Evolutionary conservation across 2,329 filamentous ascomycete species (phyloP), one percentile per base, ranked within the genome.

Genomic region (Thielaviopsis musarum): DNA sequence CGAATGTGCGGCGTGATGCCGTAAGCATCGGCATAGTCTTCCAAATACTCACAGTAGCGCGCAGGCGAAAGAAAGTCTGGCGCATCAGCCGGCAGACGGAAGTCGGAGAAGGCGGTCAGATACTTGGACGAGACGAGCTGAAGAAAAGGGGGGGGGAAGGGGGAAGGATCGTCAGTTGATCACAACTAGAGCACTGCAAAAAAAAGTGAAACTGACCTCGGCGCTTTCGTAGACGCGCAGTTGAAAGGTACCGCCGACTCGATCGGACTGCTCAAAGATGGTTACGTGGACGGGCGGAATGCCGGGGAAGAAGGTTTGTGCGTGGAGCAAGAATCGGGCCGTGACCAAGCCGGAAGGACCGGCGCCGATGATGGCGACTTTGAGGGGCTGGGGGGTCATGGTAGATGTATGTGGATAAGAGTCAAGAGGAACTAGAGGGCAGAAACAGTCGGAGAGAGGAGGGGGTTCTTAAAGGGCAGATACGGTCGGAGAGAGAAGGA

Each of bases 81-180:
- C 0, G 69, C 69, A 10, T 74, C 69, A 1, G 67, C 56, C 1
- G 72, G 66, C 5, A 74, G 69, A 1, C 75, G 71, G 61, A 74
- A 75, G 63, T 78, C 75, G 1, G 75, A 78, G 62, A 78, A 78
- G 19, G 72, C 67, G 0, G 75, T 78, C 9, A 79, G 68, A 52
- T 76, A 75, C 62, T 76, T 76, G 2, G 74, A 77, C 1, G 73
- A 75, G 1, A 78, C 75, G 1, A 77, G 69, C 71, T 73, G 51
- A 9, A n/a, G n/a, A n/a, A n/a, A n/a, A n/a, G n/a, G n/a, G n/a
- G n/a, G 54, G 45, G n/a, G 34, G 15, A 12, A 45, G 38, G 17
- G 38, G 5, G 38, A 45, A 13, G 10, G 34, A 13, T 17, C 10
- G n/a, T n/a, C n/a, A n/a, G n/a, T n/a, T n/a, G n/a, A n/a, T n/a